Evolutionary conservation across 805 yeast genomes (phyloP).

Genomic region (Saturnispora gosingensis): DNA sequence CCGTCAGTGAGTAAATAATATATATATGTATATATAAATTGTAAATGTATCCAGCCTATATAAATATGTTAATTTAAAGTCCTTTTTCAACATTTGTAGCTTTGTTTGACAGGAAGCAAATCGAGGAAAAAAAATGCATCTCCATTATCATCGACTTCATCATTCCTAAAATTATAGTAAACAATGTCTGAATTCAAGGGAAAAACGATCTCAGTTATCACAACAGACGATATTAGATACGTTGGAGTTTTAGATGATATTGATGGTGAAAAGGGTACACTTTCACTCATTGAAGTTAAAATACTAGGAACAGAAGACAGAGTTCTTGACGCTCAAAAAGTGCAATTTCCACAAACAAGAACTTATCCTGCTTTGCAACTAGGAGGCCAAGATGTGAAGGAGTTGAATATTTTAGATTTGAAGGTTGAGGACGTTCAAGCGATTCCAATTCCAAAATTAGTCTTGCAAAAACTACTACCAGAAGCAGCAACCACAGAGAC

Average conservation of each 20-base stretch:
- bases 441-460: slow-evolving; percentile 30
- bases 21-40: neutral
- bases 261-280: slow-evolving; percentile 85
- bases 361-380: slow-evolving; percentile 72
- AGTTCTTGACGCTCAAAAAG: slow-evolving; percentile 55
- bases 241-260: slow-evolving; percentile 84
- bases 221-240: slow-evolving; percentile 74
- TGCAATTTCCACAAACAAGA: slow-evolving; percentile 60
- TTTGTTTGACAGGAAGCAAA: neutral
- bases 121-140: neutral
- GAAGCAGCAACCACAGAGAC: slow-evolving; percentile 8
- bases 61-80: neutral
- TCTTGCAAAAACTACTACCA: neutral
- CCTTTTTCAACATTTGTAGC: neutral
- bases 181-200: slow-evolving; percentile 92
- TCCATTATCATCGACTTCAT: neutral
- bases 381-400: slow-evolving; percentile 89
- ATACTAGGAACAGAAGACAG: slow-evolving; percentile 92
- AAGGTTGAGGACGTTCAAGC: slow-evolving; percentile 58
- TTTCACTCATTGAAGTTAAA: slow-evolving; percentile 69
- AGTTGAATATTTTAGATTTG: slow-evolving; percentile 71
- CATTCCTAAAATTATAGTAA: too few species aligned
- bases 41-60: neutral
- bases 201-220: slow-evolving; percentile 72
- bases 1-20: neutral